Evolutionary conservation across 2,329 filamentous ascomycete species (phyloP), one percentile per base, ranked within the genome.

Genomic region (Graphilbum fragrans): DNA sequence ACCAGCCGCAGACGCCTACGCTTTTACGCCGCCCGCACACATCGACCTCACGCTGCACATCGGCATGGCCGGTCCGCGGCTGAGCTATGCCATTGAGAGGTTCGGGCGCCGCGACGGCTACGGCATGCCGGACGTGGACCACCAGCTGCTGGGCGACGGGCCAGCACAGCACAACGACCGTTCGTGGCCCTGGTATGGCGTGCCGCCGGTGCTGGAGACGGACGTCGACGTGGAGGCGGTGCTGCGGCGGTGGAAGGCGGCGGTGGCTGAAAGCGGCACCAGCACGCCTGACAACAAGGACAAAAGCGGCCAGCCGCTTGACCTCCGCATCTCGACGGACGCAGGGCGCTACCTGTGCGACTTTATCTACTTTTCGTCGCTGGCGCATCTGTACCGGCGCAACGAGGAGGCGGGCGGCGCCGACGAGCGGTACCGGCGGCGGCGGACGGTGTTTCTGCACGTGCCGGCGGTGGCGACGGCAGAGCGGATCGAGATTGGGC

Each of bases 291-390:
- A 27, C 23, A 12, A n/a, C n/a, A n/a, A n/a, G n/a, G n/a, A n/a
- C n/a, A n/a, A n/a, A n/a, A 53, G 53, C 32, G 56, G 66, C 11
- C 63, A 67, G 39, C 62, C 67, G 47, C 55, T 61, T 35, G 66
- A 71, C 47, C 56, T 78, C 8, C 68, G 74, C 25, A 63, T 82
- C 32, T 86, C 80, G 0, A 70, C 77, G 35, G 79, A 88, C 49
- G 76, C 83, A 0, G 83, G 83, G 3, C 71, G 70, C 18, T 88
- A 81, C 56, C 65, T 87, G 16, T 88, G 83, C 59, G 83, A 88
- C 55, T 88, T 84, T 53, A 86, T 82, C 49, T 85, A 82, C 58
- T 86, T 77, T 58, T 77, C 74, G 7, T 82, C 77, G 46, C 57
- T 86, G 50, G 67, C 80, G 18, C 62, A 77, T 44, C 59, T 77